Base-by-base conservation (phyloP, 805 yeast genomes). In the Wickerhamiella allomyrinae region DNA sequence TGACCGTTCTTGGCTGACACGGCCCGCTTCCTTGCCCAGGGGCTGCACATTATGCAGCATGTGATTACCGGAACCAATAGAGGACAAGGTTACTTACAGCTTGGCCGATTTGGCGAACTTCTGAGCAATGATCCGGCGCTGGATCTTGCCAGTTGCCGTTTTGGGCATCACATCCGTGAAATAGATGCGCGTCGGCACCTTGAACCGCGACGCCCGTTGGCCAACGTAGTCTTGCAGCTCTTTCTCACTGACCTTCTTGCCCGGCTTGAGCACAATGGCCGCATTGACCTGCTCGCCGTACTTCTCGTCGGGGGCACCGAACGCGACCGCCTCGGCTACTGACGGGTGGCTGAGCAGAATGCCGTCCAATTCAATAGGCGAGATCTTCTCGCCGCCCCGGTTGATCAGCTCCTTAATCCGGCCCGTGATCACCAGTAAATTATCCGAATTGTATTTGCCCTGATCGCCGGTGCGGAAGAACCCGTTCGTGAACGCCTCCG, bases 401-500 rank as follows among this genome's bases (percentile, higher is more conserved):
- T 77, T 79, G 53, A 79, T 79, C 50, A 79, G 63, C 58, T 79
- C 87, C 58, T 79, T 79, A 50, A 79, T 68, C 47, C 87, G 67
- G 25, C 87, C 86, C 21, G 83, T 77, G 47, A 79, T 63, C 10
- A 68, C 65, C 23, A 79, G 59, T 54, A 74, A 73, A 0, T 78
- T 77, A 40, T 77, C 79, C 4, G 57, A 51, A 53, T 77, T 81
- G 40, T 73, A 56, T 49, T 60, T 68, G 2, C 86, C 87, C 56
- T 79, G 81, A 55, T 80, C 91, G 38, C 91, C 91, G 5, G 91
- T 80, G 48, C 83, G 70, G 71, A 80, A 80, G 58, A 67, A 79
- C 25, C 76, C 75, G 20, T 68, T 64, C 10, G 85, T 76, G 60
- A 76, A 79, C 25, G 78, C 68, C 49, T 76, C 84, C 29, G 62